Conservation (phyloP, 306 rosid species). For the Argentina anserina region DNA sequence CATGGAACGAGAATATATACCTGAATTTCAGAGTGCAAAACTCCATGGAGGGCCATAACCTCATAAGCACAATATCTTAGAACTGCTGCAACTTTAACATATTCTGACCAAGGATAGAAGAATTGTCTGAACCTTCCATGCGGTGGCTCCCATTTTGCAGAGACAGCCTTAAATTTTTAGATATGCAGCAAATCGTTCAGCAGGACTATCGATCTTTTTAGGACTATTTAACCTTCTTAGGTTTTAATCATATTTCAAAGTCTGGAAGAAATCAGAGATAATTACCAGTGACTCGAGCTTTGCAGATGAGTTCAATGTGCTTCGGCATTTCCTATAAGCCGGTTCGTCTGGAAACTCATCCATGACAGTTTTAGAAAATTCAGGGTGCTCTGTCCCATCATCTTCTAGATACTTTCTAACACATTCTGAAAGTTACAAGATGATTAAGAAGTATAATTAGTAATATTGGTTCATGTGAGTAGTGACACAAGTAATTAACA, state of each 20-base stretch:
- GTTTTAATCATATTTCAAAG: neutral
- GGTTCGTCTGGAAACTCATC: constrained; percentile 67
- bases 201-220: neutral
- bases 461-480: neutral
- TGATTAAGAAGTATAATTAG: too few species aligned
- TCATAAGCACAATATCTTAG: constrained; percentile 63
- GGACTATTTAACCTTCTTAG: neutral
- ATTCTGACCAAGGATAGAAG: constrained; percentile 69
- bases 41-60: constrained; percentile 77
- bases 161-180: constrained; percentile 39
- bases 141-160: constrained; percentile 90
- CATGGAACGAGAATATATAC: constrained; percentile 21
- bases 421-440: constrained; percentile 39
- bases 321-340: constrained; percentile 53
- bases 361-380: constrained; percentile 35
- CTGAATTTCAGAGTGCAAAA: constrained; percentile 75
- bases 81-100: constrained; percentile 63
- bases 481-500: neutral
- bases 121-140: constrained; percentile 70
- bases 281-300: constrained; percentile 54
- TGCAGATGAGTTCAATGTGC: constrained; percentile 59
- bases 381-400: constrained; percentile 39
- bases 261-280: neutral
- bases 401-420: constrained; percentile 59
- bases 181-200: constrained; percentile 3